Percentiles rank a stretch among this genome's conserved stretches.
phyloP scores from a whole-genome alignment of 495 filamentous ascomycete genomes.

The Aspergillus olivimuriae region DNA sequence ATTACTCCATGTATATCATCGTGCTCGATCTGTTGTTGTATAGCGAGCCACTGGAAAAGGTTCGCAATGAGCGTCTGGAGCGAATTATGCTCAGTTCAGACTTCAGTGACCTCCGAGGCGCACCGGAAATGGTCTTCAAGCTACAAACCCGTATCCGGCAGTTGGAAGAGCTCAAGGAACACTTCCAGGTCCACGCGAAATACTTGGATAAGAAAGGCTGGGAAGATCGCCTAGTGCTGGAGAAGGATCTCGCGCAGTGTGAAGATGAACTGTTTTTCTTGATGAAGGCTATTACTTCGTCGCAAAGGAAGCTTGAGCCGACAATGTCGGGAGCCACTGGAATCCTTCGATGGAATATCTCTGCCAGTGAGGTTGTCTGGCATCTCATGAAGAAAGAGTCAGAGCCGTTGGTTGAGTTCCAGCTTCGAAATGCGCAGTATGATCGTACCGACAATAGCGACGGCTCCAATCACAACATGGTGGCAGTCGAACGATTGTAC shows the following conservation, averaged over 20 bases:
- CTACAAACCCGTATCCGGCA: constrained; percentile 89
- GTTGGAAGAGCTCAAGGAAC: constrained; percentile 91
- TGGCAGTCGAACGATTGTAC: constrained; percentile 76
- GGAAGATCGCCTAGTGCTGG: constrained; percentile 79
- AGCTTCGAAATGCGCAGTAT: constrained; percentile 81
- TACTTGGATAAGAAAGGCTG: constrained; percentile 85
- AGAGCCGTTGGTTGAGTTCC: constrained; percentile 89
- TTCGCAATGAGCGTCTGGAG: constrained; percentile 83
- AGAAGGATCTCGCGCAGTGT: constrained; percentile 79
- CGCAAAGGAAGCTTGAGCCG: constrained; percentile 75
- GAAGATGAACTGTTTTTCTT: constrained; percentile 99
- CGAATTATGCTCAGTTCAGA: constrained; percentile 99
- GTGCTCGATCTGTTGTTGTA: constrained; percentile 91
- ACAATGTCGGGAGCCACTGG: constrained; percentile 62
- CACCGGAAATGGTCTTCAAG: constrained; percentile 86
- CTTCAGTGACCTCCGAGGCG: constrained; percentile 92
- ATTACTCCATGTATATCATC: constrained; percentile 96
- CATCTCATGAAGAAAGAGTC: constrained; percentile 81
- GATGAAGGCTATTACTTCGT: constrained; percentile 98
- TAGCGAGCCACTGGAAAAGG: constrained; percentile 92
- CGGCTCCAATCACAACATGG: constrained; percentile 87
- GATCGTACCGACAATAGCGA: constrained; percentile 94
- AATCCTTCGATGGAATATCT: constrained; percentile 80
- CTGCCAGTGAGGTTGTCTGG: constrained; percentile 91
- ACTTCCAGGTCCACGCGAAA: constrained; percentile 88